Evolutionary conservation across 31 red algal genomes (phyloP), one percentile per base, ranked within the genome.

Genomic region (Porphyra umbilicalis): DNA sequence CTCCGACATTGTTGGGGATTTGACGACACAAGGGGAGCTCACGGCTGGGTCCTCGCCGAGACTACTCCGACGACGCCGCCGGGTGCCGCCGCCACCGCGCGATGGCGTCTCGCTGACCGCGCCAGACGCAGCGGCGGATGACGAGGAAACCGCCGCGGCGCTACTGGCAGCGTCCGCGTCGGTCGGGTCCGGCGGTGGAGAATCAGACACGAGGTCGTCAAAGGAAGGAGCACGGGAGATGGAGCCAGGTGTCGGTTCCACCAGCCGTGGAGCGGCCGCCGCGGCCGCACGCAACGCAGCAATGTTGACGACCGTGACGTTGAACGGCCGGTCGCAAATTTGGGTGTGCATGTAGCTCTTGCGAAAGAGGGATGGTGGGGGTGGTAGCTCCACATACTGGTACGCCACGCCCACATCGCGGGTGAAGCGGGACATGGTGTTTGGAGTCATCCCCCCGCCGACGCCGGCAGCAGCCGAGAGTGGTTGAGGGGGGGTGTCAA

Each of bases 271-370:
- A 71, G 57, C 57, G 30, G 34, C 42, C 75, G 90, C 82, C 78
- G 90, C 71, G 9, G 86, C 35, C 68, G 75, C 39, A 30, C 86
- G 80, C 34, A 94, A 79, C 16, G 91, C 83, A n/a, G 81, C 85
- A 44, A 98, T 87, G 76, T 94, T 98, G 40, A 98, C 89, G 33
- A 98, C 95, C 31, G 90, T 94, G 40, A 98, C 95, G 79, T 98
- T 91, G 81, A 98, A 98, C 20, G 95, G 95, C 2, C 90, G 78
- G 68, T 98, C 92, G 36, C 86, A 87, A 78, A 98, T 87, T 13
- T 88, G 78, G 35, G 87, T 89, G 85, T 98, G 95, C 95, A 98
- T 98, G 87, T 94, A 98, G 35, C 83, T 84, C 81, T 90, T 92
- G 39, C 87, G 90, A 68, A 96, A 92, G 35, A 35, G 32, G 15